A percentile compares a stretch with the other conserved stretches of the same genome.
phyloP scores from a whole-genome alignment of 192 early-diverging fungal species.

The Umbelopsis isabellina region DNA sequence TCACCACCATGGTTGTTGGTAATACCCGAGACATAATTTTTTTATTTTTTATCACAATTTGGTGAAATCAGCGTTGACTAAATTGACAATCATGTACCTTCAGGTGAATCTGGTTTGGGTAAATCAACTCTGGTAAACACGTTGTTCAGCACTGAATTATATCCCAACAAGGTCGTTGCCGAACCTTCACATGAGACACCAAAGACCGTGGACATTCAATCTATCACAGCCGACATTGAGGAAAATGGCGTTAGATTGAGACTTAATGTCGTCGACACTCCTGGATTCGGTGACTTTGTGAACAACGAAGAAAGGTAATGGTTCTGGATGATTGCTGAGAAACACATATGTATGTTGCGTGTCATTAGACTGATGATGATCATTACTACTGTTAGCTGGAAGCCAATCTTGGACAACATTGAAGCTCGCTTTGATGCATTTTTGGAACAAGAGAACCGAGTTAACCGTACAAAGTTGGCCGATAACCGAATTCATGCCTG shows the following conservation, averaged over 20 bases:
- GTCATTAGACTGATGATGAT: not conserved
- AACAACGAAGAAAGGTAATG: slow-evolving; percentile 94
- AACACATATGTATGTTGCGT: too few relatives aligned
- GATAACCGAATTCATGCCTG: slow-evolving; percentile 96
- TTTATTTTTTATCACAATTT: not conserved
- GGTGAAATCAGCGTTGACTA: too few relatives aligned
- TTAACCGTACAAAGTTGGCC: slow-evolving; percentile 84
- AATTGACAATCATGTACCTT: not conserved
- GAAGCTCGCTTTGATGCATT: slow-evolving; percentile 94
- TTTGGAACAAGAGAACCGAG: slow-evolving; percentile 91
- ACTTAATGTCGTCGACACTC: slow-evolving; percentile 96
- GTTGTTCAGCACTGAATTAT: slow-evolving; percentile 87
- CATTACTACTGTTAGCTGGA: slow-evolving; percentile 69
- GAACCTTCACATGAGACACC: slow-evolving; percentile 65
- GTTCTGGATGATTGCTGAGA: too few relatives aligned
- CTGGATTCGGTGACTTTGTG: slow-evolving; percentile 97
- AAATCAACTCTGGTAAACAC: slow-evolving; percentile 99
- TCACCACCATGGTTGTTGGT: slow-evolving; percentile 97
- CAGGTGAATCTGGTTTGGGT: slow-evolving; percentile 92
- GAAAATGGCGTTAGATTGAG: slow-evolving; percentile 94
- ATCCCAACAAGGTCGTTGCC: slow-evolving; percentile 78
- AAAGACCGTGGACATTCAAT: slow-evolving; percentile 80
- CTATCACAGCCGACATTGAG: slow-evolving; percentile 89
- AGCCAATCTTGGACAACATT: slow-evolving; percentile 94
- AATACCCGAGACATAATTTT: slow-evolving; percentile 21